Evolutionary conservation across 2,329 filamentous ascomycete genomes (phyloP), one percentile per base, ranked within the genome.

Genomic region (Colletotrichum karsti): DNA sequence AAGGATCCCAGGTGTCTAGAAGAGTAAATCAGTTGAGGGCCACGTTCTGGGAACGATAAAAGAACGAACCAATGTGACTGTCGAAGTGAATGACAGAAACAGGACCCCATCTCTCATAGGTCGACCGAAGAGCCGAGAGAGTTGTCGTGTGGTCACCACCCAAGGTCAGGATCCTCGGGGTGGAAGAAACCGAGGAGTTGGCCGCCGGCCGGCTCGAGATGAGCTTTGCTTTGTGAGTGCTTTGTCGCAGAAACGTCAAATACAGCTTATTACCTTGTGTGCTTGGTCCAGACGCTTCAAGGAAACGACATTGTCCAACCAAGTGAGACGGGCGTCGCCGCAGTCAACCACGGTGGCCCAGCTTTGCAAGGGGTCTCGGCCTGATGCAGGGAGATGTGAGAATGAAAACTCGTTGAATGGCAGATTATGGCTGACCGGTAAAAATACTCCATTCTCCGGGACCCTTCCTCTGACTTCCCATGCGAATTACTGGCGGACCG

Each of bases 271-370:
- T 63, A 84, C 84, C 76, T 79, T 80, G 72, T 90, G 87, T 0
- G 91, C 91, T 75, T 92, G 89, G 62, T 88, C 91, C 85, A 95
- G 92, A 77, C 95, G 92, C 13, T 86, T 85, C 63, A 95, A 81
- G 0, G 93, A 93, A 0, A 94, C 81, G 0, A 83, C 88, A 76
- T 95, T 95, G 79, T 95, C 92, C 70, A 95, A 90, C 10, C 91
- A 92, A 0, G 91, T 93, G 67, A 94, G 83, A 2, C 91, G 91
- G 62, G 93, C 92, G 73, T 95, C 93, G 33, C 93, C 93, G 74
- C 93, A 95, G 80, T 95, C 93, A 39, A 93, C 85, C 51, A 95
- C 85, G 13, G 58, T 70, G 2, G 68, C 67, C 61, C 74, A 69
- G 63, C 60, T 71, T 57, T 51, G 39, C 48, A 70, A 63, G 6